Evolutionary conservation across 768 basidiomycete species (phyloP), one percentile per base, ranked within the genome.

Genomic region (Sarcodon aspratus): DNA sequence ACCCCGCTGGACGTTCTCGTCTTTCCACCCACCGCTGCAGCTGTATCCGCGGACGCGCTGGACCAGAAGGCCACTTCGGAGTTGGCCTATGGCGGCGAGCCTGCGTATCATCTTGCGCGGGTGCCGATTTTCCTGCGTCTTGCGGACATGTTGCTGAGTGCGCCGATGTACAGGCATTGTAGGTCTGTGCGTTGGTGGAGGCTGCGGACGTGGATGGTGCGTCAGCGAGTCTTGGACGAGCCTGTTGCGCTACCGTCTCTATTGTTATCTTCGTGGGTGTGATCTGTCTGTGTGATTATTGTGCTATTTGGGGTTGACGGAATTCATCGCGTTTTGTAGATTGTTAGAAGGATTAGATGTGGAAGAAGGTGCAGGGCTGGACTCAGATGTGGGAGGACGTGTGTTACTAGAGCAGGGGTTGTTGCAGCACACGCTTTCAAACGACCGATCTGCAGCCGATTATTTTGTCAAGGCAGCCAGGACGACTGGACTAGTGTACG

Each of bases 31-130:
- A 6, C 15, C 5, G 21, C 21, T 27, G 9, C 27, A 13, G 40
- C 15, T 42, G 40, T 42, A 27, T 42, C 63, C 21, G 57, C 79
- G 35, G 72, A 79, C 17, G 48, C 62, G 3, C 65, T 97, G 36
- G 75, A 91, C 57, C 64, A 67, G 31, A 77, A 77, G 44, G 78
- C 93, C 18, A 69, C 91, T 50, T 69, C 81, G 6, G 80, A 86
- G 52, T 76, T 99, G 38, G 82, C 93, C 0, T 78, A 76, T 52
- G 79, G 80, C 4, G 96, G 96, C 3, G 96, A 98, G 66, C 96
- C 96, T 8, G 91, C 89, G 0, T 99, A 98, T 66, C 96, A 98
- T 63, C 85, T 98, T 42, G 74, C 82, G 7, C 72, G 72, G 56
- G 66, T 64, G 35, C 74, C 92, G 6, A 63, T 76, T 17, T 80